A percentile compares a stretch with the other conserved stretches of the same genome.
phyloP scores from a whole-genome alignment of 2,329 filamentous ascomycete species.

The Daldinia sp. region DNA sequence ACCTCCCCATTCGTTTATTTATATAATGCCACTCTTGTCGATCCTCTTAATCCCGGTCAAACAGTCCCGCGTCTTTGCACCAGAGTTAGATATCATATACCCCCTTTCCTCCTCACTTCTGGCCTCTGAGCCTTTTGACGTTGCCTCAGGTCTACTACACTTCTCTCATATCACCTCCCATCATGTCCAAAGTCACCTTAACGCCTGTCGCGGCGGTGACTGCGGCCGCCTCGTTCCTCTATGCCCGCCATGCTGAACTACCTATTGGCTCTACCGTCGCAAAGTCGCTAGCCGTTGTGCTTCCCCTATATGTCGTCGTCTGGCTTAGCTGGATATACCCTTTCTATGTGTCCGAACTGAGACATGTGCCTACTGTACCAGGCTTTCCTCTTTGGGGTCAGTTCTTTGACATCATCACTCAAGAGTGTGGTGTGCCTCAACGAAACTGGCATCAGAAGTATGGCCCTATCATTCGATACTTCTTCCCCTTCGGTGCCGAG shows the following conservation, averaged over 20 bases:
- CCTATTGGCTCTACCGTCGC: slow-evolving; percentile 41
- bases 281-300: slow-evolving; percentile 34
- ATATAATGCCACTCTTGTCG: slow-evolving; percentile 36
- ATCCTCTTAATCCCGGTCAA: slow-evolving; percentile 26
- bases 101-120: slow-evolving; percentile 12
- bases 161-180: slow-evolving; percentile 12
- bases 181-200: slow-evolving; percentile 45
- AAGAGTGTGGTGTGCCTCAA: slow-evolving; percentile 58
- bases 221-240: slow-evolving; percentile 45
- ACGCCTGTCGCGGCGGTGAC: slow-evolving; percentile 45
- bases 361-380: slow-evolving; percentile 57
- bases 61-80: slow-evolving; percentile 2
- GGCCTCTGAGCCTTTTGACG: slow-evolving; percentile 8
- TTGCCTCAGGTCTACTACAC: background rate
- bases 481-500: slow-evolving; percentile 60
- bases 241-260: slow-evolving; percentile 44
- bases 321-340: slow-evolving; percentile 57
- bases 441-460: slow-evolving; percentile 57
- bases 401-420: slow-evolving; percentile 56
- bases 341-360: slow-evolving; percentile 57
- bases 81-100: slow-evolving; percentile 36
- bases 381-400: slow-evolving; percentile 59
- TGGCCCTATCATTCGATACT: slow-evolving; percentile 59
- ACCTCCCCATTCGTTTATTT: slow-evolving; percentile 23
- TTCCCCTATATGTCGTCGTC: slow-evolving; percentile 51